Conservation (phyloP, 2,329 filamentous ascomycete species). For the Penicillium digitatum region DNA sequence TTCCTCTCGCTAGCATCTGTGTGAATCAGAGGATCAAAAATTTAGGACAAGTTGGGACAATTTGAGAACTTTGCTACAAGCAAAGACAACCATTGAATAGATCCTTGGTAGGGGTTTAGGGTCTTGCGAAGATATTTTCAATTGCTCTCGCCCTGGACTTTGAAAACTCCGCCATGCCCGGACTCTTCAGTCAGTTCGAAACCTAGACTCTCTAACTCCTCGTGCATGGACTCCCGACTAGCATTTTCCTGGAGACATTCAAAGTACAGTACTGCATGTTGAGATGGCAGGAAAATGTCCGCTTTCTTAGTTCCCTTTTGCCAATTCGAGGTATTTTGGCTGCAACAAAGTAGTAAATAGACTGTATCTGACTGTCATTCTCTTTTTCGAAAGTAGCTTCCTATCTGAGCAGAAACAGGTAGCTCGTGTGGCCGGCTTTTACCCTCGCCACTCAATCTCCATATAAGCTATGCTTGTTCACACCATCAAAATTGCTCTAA, state of each 20-base stretch:
- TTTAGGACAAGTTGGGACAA: too few relatives aligned
- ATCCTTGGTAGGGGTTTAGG: not conserved
- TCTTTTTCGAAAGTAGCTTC: conserved; percentile 12
- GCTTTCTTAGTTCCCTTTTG: not conserved
- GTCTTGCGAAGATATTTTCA: not conserved
- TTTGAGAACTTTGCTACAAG: too few relatives aligned
- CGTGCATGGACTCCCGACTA: conserved; percentile 23
- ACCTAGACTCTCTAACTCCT: conserved; percentile 27
- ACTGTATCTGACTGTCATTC: conserved; percentile 3
- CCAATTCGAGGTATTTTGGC: not conserved
- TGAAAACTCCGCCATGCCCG: conserved; percentile 26
- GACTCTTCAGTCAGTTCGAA: conserved; percentile 31
- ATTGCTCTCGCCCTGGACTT: not conserved
- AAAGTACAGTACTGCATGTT: not conserved
- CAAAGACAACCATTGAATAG: not conserved
- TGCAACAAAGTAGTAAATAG: conserved; percentile 6
- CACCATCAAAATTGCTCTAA: conserved; percentile 8
- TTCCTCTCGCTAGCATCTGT: too few relatives aligned
- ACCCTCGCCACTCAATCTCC: conserved; percentile 12
- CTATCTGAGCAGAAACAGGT: conserved; percentile 9
- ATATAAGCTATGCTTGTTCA: conserved; percentile 9
- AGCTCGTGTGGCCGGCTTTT: conserved; percentile 7
- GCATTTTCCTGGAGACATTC: conserved; percentile 4
- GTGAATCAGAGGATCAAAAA: too few relatives aligned
- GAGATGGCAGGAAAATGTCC: not conserved